Conservation (phyloP, 257 asterid genomes). For the Solanum chiquidenum region DNA sequence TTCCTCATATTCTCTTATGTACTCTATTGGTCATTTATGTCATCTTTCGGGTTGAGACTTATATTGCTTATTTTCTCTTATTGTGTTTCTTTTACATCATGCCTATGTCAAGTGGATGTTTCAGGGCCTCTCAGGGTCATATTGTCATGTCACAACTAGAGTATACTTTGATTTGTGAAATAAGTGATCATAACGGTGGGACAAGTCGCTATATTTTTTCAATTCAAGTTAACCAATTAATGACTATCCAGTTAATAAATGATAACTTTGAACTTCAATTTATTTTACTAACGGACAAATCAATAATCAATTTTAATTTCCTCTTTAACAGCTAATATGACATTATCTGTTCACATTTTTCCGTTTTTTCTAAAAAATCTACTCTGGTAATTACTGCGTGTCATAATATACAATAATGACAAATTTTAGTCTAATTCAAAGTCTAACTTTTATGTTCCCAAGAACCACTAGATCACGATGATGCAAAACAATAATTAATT, state of each 20-base stretch:
- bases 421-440: not conserved
- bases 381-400: not conserved
- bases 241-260: not conserved
- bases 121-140: too few relatives aligned
- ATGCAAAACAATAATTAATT: too few relatives aligned
- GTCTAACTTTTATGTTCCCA: not conserved
- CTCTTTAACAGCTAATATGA: not conserved
- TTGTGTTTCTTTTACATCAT: too few relatives aligned
- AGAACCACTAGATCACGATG: not conserved
- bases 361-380: not conserved
- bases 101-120: too few relatives aligned
- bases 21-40: too few relatives aligned
- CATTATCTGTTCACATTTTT: not conserved
- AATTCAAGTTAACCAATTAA: not conserved
- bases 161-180: too few relatives aligned
- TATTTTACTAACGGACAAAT: not conserved
- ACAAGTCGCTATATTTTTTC: too few relatives aligned
- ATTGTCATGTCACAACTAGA: too few relatives aligned
- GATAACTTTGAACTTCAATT: not conserved
- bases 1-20: too few relatives aligned
- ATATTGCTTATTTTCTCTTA: too few relatives aligned
- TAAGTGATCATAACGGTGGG: too few relatives aligned
- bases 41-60: too few relatives aligned
- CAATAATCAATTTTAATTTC: not conserved
- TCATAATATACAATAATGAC: not conserved